A percentile compares a stretch with the other conserved stretches of the same genome.
Conservation (phyloP, 176 grass and related monocot species). For the Oryza longistaminata region DNA sequence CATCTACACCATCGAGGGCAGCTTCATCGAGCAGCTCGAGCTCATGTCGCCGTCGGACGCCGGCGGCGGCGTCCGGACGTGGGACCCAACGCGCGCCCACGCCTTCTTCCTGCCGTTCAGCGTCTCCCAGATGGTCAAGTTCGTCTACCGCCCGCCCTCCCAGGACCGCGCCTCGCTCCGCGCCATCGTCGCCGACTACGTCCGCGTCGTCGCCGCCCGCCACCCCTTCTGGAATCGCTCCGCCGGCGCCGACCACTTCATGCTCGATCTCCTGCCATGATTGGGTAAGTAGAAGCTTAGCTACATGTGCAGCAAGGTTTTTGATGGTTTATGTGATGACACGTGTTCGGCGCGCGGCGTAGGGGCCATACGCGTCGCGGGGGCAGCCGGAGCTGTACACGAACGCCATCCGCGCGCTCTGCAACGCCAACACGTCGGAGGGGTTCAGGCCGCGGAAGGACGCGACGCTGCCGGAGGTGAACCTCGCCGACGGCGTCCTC, state of each 20-base stretch:
- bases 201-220: conserved; percentile 54
- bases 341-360: too few relatives aligned
- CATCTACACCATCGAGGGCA: conserved; percentile 78
- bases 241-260: conserved; percentile 76
- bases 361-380: conserved; percentile 56
- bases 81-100: conserved; percentile 47
- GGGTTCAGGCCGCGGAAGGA: conserved; percentile 65
- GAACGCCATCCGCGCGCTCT: conserved; percentile 67
- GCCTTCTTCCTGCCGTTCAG: conserved; percentile 74
- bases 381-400: conserved; percentile 47
- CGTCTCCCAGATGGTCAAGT: conserved; percentile 52
- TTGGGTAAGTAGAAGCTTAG: conserved; percentile 41
- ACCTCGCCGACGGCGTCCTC: conserved; percentile 54
- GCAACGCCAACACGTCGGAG: conserved; percentile 80
- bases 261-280: conserved; percentile 91
- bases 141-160: conserved; percentile 26
- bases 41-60: neutral
- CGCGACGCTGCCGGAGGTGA: conserved; percentile 65
- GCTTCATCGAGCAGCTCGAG: conserved; percentile 80
- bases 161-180: conserved; percentile 35
- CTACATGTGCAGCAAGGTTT: too few relatives aligned
- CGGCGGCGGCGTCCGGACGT: conserved; percentile 15
- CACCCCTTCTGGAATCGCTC: conserved; percentile 75
- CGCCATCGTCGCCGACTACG: conserved; percentile 59
- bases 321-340: too few relatives aligned